Percentiles rank a stretch among this genome's conserved stretches.
Evolutionary conservation across 2,329 filamentous ascomycete species (phyloP).

Genomic region (Ophiostoma triangulosporum): DNA sequence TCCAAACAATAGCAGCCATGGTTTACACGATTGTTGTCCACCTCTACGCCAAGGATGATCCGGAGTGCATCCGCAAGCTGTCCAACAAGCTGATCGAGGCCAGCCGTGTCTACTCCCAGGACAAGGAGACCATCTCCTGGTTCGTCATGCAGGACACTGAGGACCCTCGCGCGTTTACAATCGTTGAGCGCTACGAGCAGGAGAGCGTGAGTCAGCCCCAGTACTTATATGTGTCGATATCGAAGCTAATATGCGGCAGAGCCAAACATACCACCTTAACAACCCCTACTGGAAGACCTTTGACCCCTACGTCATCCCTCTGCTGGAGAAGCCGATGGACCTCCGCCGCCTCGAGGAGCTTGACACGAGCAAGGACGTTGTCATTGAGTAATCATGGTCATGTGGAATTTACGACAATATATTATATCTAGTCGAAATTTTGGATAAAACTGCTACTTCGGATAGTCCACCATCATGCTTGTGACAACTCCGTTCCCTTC

Average conservation of each 20-base stretch:
- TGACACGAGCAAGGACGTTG: constrained; percentile 1
- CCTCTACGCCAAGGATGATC: background rate
- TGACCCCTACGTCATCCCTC: background rate
- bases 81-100: constrained; percentile 2
- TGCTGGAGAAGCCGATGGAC: constrained; percentile 2
- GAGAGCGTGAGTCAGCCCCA: constrained; percentile 1
- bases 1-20: background rate
- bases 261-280: background rate
- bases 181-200: constrained; percentile 3
- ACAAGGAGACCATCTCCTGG: constrained; percentile 2
- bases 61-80: constrained; percentile 1
- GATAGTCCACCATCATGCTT: background rate
- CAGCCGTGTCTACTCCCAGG: constrained; percentile 2
- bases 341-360: background rate
- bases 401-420: too few relatives aligned
- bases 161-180: constrained; percentile 1
- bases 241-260: background rate
- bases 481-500: background rate
- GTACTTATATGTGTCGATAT: background rate
- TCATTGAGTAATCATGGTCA: background rate
- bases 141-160: constrained; percentile 1
- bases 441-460: background rate
- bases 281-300: constrained; percentile 2
- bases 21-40: constrained; percentile 1
- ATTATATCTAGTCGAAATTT: too few relatives aligned